Base-by-base conservation (phyloP, 2,329 filamentous ascomycete genomes). In the Penicillium thymicola region DNA sequence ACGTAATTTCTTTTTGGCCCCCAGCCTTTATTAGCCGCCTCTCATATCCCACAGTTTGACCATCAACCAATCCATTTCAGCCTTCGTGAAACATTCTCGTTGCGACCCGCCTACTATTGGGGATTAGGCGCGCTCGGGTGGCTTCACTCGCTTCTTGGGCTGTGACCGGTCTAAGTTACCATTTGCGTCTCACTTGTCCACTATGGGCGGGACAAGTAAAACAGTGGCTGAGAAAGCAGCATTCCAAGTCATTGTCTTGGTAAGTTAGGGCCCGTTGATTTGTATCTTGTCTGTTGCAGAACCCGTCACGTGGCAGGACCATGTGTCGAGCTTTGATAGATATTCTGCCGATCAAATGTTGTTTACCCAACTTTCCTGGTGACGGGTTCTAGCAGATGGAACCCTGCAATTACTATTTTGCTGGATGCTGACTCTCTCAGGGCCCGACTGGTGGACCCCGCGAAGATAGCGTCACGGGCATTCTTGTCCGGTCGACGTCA, bases 381-480 rank as follows among this genome's bases (percentile, higher is more conserved):
- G 43, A 10, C 59, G 57, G 63, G 52, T 58, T 57, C 54, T 55
- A 51, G 51, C 68, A 65, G 57, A 43, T 58, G 40, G 51, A 42
- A 51, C 48, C 32, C 28, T 56, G 40, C 34, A 30, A 46, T 25
- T 55, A 4, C 21, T 16, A 49, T n/a, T 40, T 37, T 40, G n/a
- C 36, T n/a, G 30, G 41, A 53, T 64, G 60, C 71, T 74, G 61
- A 75, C 66, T 58, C 14, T 44, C 13, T 50, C 57, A 96, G 92
- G 94, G 94, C 62, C 86, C 91, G 44, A 90, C 91, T 49, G 94
- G 94, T 57, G 94, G 94, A 51, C 94, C 94, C 32, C 83, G 85
- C 67, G 94, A 99, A 80, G 87, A 91, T 73, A 94, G 92, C 72
- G 89, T 90, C 25, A 97, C 93, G 0, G 90, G 92, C 3, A 86